Percentiles rank a stretch among this genome's conserved stretches.
phyloP scores from a whole-genome alignment of 2,329 filamentous ascomycete genomes.

The Akanthomyces uredinophilus region DNA sequence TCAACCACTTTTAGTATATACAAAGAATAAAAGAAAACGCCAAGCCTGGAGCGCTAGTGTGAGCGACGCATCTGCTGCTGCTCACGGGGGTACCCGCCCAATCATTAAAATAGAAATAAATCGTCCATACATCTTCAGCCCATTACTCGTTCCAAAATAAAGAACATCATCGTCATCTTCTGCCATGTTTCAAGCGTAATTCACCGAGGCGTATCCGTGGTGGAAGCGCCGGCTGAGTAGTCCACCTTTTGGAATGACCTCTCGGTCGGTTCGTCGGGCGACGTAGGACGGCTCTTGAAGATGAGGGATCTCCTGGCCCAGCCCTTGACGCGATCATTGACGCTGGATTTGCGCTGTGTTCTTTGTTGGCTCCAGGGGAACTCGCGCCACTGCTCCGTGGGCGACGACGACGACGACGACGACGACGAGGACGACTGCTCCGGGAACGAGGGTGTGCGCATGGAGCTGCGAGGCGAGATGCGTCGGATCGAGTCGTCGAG shows the following conservation, averaged over 20 bases:
- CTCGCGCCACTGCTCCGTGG: conserved; percentile 22
- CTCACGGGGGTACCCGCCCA: background rate
- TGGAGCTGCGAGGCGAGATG: conserved; percentile 1
- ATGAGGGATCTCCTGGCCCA: conserved; percentile 31
- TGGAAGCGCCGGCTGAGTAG: conserved; percentile 1
- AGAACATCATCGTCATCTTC: background rate
- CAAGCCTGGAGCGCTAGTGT: conserved; percentile 2
- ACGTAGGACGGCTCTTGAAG: conserved; percentile 20
- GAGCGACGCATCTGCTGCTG: background rate
- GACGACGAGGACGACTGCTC: background rate
- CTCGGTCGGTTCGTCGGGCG: conserved; percentile 19
- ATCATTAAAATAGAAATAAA: conserved; percentile 2
- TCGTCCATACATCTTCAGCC: background rate
- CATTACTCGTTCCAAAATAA: conserved; percentile 4
- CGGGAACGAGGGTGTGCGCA: conserved; percentile 12
- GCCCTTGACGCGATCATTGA: conserved; percentile 29
- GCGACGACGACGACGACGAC: background rate
- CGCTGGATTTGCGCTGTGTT: conserved; percentile 24
- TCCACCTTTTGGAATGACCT: conserved; percentile 6
- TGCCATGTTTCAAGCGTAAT: background rate
- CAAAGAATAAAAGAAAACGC: conserved; percentile 8
- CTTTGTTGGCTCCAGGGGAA: conserved; percentile 24
- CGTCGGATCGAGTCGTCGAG: conserved; percentile 22
- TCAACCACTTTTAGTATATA: conserved; percentile 9
- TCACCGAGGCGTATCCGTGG: background rate